A percentile compares a stretch with the other conserved stretches of the same genome.
Evolutionary conservation across 2,329 filamentous ascomycete species (phyloP).

Genomic region (Ceratocystis harringtonii): DNA sequence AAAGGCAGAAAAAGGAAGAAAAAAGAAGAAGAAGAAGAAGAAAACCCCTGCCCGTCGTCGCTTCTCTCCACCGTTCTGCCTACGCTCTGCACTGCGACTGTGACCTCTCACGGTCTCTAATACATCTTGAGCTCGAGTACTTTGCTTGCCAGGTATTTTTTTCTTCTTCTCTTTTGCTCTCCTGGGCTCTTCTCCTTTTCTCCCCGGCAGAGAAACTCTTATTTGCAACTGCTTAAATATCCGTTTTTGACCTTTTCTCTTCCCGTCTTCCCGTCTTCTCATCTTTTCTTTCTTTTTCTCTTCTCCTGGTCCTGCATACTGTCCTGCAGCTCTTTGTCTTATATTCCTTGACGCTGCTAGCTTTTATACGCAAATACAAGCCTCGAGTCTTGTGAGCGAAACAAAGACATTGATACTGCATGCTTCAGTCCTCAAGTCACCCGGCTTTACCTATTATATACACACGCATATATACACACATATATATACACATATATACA

Average conservation of each 20-base stretch:
- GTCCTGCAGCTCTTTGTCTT: background rate
- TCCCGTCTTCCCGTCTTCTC: background rate
- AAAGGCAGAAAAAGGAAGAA: background rate
- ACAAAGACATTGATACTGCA: background rate
- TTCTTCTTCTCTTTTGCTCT: background rate
- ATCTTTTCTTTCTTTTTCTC: background rate
- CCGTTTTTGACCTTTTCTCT: background rate
- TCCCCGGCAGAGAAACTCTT: background rate
- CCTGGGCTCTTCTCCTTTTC: background rate
- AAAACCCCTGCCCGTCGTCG: background rate
- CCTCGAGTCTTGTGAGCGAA: background rate
- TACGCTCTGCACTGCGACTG: background rate
- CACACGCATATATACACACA: too few species aligned
- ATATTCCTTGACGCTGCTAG: conserved; percentile 1
- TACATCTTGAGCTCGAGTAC: too few species aligned
- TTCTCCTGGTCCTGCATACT: background rate
- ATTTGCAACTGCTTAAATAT: background rate
- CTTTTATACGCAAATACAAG: background rate
- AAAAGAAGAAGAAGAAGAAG: too few species aligned
- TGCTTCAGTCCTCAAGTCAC: background rate
- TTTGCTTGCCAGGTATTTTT: too few species aligned
- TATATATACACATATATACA: too few species aligned
- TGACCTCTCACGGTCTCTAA: background rate
- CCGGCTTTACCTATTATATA: background rate
- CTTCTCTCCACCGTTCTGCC: background rate